Conservation (phyloP, 2,329 filamentous ascomycete genomes). For the Cladosporium colombiae region DNA sequence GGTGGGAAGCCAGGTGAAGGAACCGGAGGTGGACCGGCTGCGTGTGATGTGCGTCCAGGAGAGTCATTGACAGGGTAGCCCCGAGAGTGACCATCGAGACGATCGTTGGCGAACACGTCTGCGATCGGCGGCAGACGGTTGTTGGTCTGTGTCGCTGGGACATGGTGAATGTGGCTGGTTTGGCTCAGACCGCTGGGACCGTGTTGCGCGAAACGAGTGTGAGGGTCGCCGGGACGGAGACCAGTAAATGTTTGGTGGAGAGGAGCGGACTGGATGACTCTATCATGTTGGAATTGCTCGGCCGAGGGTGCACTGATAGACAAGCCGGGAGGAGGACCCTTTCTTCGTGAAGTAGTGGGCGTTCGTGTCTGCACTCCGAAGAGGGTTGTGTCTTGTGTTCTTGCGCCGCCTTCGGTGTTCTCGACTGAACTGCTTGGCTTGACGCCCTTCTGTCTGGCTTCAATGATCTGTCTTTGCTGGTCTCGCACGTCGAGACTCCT, state of each 20-base stretch:
- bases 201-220: slow-evolving; percentile 58
- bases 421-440: slow-evolving; percentile 51
- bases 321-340: slow-evolving; percentile 77
- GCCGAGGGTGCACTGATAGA: slow-evolving; percentile 95
- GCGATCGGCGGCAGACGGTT: slow-evolving; percentile 92
- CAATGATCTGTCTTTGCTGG: slow-evolving; percentile 92
- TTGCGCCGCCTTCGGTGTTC: slow-evolving; percentile 31
- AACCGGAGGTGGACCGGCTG: slow-evolving; percentile 66
- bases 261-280: slow-evolving; percentile 94
- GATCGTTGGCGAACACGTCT: slow-evolving; percentile 84
- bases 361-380: slow-evolving; percentile 60
- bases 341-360: slow-evolving; percentile 72
- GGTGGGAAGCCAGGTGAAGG: slow-evolving; percentile 76
- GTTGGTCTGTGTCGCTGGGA: slow-evolving; percentile 82
- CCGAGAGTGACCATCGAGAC: slow-evolving; percentile 53
- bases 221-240: slow-evolving; percentile 65
- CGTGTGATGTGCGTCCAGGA: slow-evolving; percentile 65
- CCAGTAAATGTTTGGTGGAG: slow-evolving; percentile 94
- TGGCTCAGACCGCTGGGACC: slow-evolving; percentile 80
- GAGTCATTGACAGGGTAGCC: slow-evolving; percentile 54
- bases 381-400: slow-evolving; percentile 42
- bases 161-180: slow-evolving; percentile 87
- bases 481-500: slow-evolving; percentile 91
- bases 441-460: slow-evolving; percentile 84
- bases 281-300: slow-evolving; percentile 86